A percentile compares a stretch with the other conserved stretches of the same genome.
phyloP scores from a whole-genome alignment of 73 alveolate genomes.

The Diophrys appendiculata region DNA sequence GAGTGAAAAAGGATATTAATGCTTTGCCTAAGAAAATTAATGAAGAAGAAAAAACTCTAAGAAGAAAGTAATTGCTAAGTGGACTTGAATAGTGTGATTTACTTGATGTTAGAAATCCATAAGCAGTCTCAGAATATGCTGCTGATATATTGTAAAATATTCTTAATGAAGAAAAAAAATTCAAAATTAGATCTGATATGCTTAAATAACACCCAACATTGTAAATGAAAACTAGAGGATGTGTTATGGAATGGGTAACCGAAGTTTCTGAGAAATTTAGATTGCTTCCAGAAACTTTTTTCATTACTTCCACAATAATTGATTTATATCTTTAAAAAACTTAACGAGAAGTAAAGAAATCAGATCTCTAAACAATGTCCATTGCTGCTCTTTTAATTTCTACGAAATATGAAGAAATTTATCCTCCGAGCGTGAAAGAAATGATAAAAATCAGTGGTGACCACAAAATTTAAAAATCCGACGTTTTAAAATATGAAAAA shows the following conservation, averaged over 20 bases:
- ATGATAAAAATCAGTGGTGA: conserved; percentile 70
- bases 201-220: conserved; percentile 33
- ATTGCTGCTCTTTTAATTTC: conserved; percentile 81
- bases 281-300: conserved; percentile 87
- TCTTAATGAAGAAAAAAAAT: conserved; percentile 42
- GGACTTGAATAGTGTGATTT: conserved; percentile 61
- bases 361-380: conserved; percentile 7
- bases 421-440: conserved; percentile 81
- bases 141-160: conserved; percentile 35
- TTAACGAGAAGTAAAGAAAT: conserved; percentile 13
- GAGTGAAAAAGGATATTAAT: too few relatives aligned
- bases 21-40: too few relatives aligned
- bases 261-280: conserved; percentile 90
- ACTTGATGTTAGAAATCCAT: conserved; percentile 56
- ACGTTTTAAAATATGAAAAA: conserved; percentile 79
- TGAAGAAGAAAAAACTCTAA: not conserved
- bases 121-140: conserved; percentile 53
- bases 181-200: conserved; percentile 30
- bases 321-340: conserved; percentile 11
- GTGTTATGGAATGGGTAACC: conserved; percentile 90
- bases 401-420: conserved; percentile 91
- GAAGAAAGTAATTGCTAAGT: conserved; percentile 33
- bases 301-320: conserved; percentile 16
- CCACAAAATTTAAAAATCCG: conserved; percentile 84
- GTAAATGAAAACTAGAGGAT: conserved; percentile 69